Evolutionary conservation across 306 rosid species (phyloP).

Genomic region (Castanopsis chinensis): DNA sequence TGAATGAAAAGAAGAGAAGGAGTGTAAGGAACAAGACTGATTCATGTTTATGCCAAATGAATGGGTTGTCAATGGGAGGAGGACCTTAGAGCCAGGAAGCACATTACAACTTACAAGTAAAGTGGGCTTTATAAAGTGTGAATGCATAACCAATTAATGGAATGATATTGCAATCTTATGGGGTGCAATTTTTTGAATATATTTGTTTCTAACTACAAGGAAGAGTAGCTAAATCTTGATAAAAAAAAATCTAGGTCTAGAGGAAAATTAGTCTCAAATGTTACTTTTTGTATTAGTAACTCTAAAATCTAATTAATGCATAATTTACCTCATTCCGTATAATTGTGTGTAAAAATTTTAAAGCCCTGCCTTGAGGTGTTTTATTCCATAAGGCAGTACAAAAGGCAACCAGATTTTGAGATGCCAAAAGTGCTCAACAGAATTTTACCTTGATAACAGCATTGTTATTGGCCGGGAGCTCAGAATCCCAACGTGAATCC

Average conservation of each 20-base stretch:
- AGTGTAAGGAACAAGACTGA: neutral
- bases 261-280: neutral
- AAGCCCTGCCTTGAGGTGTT: constrained; percentile 8
- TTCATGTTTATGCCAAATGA: neutral
- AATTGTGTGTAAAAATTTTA: constrained; percentile 1
- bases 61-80: neutral
- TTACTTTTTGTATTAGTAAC: constrained; percentile 11
- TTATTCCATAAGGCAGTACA: neutral
- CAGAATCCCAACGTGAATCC: constrained; percentile 68
- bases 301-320: constrained; percentile 9
- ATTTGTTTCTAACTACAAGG: neutral
- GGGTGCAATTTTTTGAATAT: constrained; percentile 4
- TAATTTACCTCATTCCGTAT: neutral
- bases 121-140: neutral
- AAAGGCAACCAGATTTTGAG: constrained; percentile 7
- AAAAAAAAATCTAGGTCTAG: constrained; percentile 1
- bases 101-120: neutral
- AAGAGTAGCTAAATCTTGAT: neutral
- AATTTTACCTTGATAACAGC: constrained; percentile 77
- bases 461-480: constrained; percentile 46
- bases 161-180: neutral
- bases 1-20: neutral
- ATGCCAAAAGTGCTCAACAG: constrained; percentile 13
- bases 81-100: constrained; percentile 2
- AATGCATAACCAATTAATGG: neutral